Evolutionary conservation across 345 rosid genomes (phyloP).

Genomic region (Schrenkiella parvula): DNA sequence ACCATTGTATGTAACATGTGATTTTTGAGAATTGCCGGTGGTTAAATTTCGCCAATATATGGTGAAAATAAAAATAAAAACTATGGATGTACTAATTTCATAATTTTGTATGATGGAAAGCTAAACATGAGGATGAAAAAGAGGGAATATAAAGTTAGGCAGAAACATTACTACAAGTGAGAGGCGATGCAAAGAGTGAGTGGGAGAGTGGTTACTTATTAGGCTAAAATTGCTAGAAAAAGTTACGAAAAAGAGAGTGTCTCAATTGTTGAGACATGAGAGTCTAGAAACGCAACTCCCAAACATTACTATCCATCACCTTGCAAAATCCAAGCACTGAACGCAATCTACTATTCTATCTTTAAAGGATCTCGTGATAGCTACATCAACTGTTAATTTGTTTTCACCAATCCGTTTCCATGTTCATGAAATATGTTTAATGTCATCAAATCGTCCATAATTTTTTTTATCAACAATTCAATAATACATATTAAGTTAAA

Average conservation of each 20-base stretch:
- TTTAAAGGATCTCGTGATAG: slow-evolving; percentile 10
- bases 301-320: slow-evolving; percentile 6
- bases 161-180: slow-evolving; percentile 21
- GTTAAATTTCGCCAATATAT: not conserved
- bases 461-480: too few species aligned
- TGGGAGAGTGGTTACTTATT: slow-evolving; percentile 22
- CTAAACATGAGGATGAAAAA: slow-evolving; percentile 9
- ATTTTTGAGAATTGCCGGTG: not conserved
- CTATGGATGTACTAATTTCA: not conserved
- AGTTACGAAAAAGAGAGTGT: slow-evolving; percentile 22
- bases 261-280: slow-evolving; percentile 17
- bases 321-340: not conserved
- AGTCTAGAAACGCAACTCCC: slow-evolving; percentile 29
- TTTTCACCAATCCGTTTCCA: not conserved
- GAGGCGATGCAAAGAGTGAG: not conserved
- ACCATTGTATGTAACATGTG: not conserved
- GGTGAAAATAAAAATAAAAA: not conserved
- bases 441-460: not conserved
- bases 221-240: slow-evolving; percentile 15
- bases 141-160: slow-evolving; percentile 25
- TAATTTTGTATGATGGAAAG: slow-evolving; percentile 2
- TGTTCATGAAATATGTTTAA: slow-evolving; percentile 1
- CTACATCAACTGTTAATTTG: not conserved
- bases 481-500: too few species aligned
- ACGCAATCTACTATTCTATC: slow-evolving; percentile 5